Evolutionary conservation across 2,329 filamentous ascomycete species (phyloP), one percentile per base, ranked within the genome.

Genomic region (Arachnomyces sp.): DNA sequence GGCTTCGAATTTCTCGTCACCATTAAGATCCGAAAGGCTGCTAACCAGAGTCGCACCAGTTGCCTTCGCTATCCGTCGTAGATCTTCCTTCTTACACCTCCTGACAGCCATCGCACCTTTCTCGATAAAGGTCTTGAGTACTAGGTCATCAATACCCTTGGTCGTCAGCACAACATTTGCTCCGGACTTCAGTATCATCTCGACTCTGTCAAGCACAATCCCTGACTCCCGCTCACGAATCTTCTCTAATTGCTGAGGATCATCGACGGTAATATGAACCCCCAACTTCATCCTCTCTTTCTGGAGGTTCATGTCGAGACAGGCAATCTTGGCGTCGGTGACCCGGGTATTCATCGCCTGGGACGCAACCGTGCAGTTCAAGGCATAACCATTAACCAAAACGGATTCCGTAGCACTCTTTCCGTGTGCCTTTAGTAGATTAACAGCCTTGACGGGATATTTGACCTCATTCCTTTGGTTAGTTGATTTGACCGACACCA

Each of bases 221-320:
- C 87, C 87, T 13, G 89, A 79, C 65, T 98, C 92, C 40, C 92
- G 80, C 55, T 92, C 82, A 45, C 92, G 81, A 56, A 98, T 98
- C 75, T 95, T 89, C 73, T 98, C 92, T 37, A 98, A 76, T 66
- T 98, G 92, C 62, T 93, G 83, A 36, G 92, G 92, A 62, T 98
- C 92, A 54, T 98, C 92, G 50, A 98, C 85, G 9, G 92, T 96
- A 57, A 98, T 95, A 67, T 98, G 90, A 45, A 98, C 92, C 52
- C 92, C 92, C 44, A 98, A 73, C 77, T 98, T 96, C 92, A 98
- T 96, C 53, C 90, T 79, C 74, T 96, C 90, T 73, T 98, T 98
- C 61, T 96, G 90, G 56, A 98, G 66, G 68, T 98, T 98, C 79
- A 98, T 96, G 63, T 98, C 92, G 46, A 98, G 69, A 55, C 90